Evolutionary conservation across 106 monocot species (phyloP).

Genomic region (Allium fistulosum): DNA sequence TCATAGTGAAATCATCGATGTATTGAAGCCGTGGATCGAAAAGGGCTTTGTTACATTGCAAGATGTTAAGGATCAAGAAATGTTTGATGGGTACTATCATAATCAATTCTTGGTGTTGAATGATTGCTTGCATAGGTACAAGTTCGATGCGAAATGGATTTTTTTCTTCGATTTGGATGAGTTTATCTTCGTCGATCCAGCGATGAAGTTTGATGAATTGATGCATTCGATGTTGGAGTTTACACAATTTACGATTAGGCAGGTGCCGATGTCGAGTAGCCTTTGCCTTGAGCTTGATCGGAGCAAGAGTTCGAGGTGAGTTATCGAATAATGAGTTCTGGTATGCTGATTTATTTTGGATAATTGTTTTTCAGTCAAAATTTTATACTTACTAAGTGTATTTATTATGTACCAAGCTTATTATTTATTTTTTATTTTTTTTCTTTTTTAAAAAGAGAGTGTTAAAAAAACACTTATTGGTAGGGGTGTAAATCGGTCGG

Average conservation of each 20-base stretch:
- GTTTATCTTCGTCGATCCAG: slow-evolving; percentile 45
- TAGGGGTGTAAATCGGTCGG: too few relatives aligned
- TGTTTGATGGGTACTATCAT: slow-evolving; percentile 81
- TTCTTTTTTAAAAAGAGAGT: too few relatives aligned
- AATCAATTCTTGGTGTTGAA: slow-evolving; percentile 86
- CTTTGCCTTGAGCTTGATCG: slow-evolving; percentile 26
- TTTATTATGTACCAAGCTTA: too few relatives aligned
- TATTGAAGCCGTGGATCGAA: slow-evolving; percentile 67
- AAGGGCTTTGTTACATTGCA: slow-evolving; percentile 45
- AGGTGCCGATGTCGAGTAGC: slow-evolving; percentile 54
- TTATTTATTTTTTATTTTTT: too few relatives aligned
- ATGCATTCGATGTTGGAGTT: slow-evolving; percentile 28
- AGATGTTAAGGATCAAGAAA: slow-evolving; percentile 58
- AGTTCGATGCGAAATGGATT: slow-evolving; percentile 55
- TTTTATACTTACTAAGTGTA: too few relatives aligned
- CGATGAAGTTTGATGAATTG: slow-evolving; percentile 12
- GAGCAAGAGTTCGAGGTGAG: slow-evolving; percentile 22
- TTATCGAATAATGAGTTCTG: neutral
- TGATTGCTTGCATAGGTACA: slow-evolving; percentile 65
- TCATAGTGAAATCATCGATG: slow-evolving; percentile 41
- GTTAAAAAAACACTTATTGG: too few relatives aligned
- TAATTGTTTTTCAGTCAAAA: too few relatives aligned
- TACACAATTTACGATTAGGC: slow-evolving; percentile 59
- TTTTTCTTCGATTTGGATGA: slow-evolving; percentile 88
- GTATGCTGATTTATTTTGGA: neutral